phyloP scores from a whole-genome alignment of 2,329 filamentous ascomycete species.

The Pestalotiopsis sp. region DNA sequence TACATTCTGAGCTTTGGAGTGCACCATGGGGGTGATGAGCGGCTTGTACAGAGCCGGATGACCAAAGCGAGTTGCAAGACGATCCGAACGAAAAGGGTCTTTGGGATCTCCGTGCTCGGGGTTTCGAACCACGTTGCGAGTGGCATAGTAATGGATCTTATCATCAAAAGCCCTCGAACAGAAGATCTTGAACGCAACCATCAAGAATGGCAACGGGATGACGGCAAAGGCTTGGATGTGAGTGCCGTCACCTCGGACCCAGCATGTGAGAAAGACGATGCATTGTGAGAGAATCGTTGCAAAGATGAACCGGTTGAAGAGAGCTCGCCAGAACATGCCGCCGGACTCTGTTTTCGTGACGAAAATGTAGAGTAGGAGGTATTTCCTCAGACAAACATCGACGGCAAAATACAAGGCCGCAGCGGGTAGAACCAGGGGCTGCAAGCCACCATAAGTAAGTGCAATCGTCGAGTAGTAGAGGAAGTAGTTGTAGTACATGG shows the following conservation, averaged over 20 bases:
- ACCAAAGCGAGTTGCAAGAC: constrained; percentile 77
- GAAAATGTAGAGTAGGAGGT: constrained; percentile 91
- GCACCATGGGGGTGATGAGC: constrained; percentile 93
- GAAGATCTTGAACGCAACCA: constrained; percentile 85
- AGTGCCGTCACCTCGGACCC: constrained; percentile 65
- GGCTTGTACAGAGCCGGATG: constrained; percentile 90
- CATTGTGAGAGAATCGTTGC: constrained; percentile 77
- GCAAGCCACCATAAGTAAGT: constrained; percentile 80
- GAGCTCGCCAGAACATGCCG: constrained; percentile 85
- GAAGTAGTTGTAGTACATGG: constrained; percentile 98
- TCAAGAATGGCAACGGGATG: constrained; percentile 75
- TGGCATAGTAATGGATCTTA: constrained; percentile 80
- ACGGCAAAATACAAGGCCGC: constrained; percentile 88
- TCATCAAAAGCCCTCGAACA: constrained; percentile 77
- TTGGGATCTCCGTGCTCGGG: constrained; percentile 50
- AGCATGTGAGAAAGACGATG: constrained; percentile 76
- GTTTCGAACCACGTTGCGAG: constrained; percentile 55
- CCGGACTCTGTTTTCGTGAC: constrained; percentile 96
- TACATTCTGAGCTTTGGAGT: constrained; percentile 84
- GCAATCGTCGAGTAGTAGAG: constrained; percentile 91
- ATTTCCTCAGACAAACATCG: constrained; percentile 92
- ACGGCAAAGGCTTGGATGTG: constrained; percentile 68
- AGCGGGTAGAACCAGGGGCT: constrained; percentile 84
- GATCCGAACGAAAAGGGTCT: constrained; percentile 62
- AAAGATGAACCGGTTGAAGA: constrained; percentile 93